These are phyloP conservation scores for Zalerion maritima DNA, from an alignment of 495 filamentous ascomycete species.

Conservation along the genomic window DNA sequence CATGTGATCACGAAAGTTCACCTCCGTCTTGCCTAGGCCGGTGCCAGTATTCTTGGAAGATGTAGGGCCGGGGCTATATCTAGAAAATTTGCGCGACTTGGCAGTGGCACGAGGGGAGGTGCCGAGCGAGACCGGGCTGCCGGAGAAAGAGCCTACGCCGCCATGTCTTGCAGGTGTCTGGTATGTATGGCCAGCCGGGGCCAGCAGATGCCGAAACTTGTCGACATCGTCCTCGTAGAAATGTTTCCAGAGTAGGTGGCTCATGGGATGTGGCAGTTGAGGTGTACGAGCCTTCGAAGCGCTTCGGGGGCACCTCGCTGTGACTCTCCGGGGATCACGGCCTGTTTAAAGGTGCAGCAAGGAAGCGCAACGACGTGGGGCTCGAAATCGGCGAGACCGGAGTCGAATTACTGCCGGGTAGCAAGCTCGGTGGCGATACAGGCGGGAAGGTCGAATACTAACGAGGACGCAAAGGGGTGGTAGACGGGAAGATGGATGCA, in stretches of 20 bases:
- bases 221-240: constrained; percentile 95
- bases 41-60: constrained; percentile 13
- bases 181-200: constrained; percentile 40
- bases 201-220: constrained; percentile 70
- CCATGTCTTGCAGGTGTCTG: constrained; percentile 21
- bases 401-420: too few relatives aligned
- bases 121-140: constrained; percentile 14
- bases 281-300: constrained; percentile 33
- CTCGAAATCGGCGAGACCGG: too few relatives aligned
- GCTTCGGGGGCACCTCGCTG: constrained; percentile 70
- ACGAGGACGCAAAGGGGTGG: too few relatives aligned
- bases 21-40: constrained; percentile 50
- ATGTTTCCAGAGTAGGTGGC: constrained; percentile 85
- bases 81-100: constrained; percentile 31
- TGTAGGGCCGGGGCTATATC: constrained; percentile 14
- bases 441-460: too few relatives aligned
- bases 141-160: constrained; percentile 13
- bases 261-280: constrained; percentile 59
- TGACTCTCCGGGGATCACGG: constrained; percentile 67
- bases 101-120: constrained; percentile 29
- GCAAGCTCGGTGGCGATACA: too few relatives aligned
- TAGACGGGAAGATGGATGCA: too few relatives aligned
- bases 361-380: too few relatives aligned
- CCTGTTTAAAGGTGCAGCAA: constrained; percentile 73
- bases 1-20: constrained; percentile 66